These are phyloP conservation scores for Aurantiochytrium sp. DNA, from an alignment of 108 stramenopile genomes.

Conservation along the genomic window DNA sequence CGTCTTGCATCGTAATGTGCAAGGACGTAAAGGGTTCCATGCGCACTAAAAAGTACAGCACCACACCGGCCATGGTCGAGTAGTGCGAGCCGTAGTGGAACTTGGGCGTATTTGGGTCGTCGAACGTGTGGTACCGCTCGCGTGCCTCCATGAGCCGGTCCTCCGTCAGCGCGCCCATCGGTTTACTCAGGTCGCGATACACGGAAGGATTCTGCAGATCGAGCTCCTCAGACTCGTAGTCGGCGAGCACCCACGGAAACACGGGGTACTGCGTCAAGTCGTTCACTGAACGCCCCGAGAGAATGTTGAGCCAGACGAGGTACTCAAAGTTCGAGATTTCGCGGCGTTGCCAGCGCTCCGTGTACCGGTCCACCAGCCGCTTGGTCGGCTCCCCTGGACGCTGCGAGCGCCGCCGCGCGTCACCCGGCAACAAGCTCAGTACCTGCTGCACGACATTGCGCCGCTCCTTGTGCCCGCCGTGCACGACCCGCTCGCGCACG, in stretches of 20 bases:
- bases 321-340: constrained; percentile 57
- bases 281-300: constrained; percentile 46
- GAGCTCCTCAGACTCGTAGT: constrained; percentile 70
- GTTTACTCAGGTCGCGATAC: constrained; percentile 83
- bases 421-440: not conserved
- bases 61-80: constrained; percentile 47
- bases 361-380: not conserved
- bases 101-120: not conserved
- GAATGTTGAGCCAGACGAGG: constrained; percentile 49
- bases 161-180: constrained; percentile 76
- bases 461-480: not conserved
- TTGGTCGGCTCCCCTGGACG: not conserved
- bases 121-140: not conserved
- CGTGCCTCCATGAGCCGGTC: not conserved
- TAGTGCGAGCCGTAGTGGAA: constrained; percentile 57
- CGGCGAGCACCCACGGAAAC: constrained; percentile 90
- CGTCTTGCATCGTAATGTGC: constrained; percentile 36
- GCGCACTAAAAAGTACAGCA: constrained; percentile 39
- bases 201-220: constrained; percentile 70
- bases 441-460: not conserved
- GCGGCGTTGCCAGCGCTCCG: constrained; percentile 39
- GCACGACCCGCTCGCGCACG: not conserved
- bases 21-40: constrained; percentile 36
- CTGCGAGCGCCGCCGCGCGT: not conserved
- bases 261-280: constrained; percentile 79